Base-by-base conservation (phyloP, 139 green algal species). In the Astrephomene gubernaculifera region DNA sequence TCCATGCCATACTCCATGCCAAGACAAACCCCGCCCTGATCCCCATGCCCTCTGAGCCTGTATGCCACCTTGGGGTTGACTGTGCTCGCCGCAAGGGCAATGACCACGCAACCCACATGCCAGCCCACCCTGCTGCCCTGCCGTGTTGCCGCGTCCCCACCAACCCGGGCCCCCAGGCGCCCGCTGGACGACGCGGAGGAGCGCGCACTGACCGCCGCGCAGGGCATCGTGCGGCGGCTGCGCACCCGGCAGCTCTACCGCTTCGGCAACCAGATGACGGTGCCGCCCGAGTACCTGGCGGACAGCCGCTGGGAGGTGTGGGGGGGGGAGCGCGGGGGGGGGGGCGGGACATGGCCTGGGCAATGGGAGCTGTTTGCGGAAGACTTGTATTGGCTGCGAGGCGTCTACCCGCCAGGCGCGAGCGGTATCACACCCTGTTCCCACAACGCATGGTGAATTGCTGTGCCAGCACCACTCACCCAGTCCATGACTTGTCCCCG, bases 201-300 rank as follows among this genome's bases (percentile, higher is more conserved):
- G 39, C 1, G 8, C 17, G 76, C 76, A 2, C 76, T 83, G 39
- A 14, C 14, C 10, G 35, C 7, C 12, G 79, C 79, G 35, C 44
- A 86, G 79, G 33, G 31, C 38, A 69, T 86, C 2, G 45, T 86
- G 7, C 6, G 27, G 9, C 45, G 29, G 7, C 45, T 87, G 65
- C 69, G 69, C 43, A 64, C 29, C 22, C 52, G 81, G 29, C 9
- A 60, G 53, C 10, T 87, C 29, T 87, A 87, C 81, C 54, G 65
- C 81, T 87, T 87, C 69, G 54, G 52, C 38, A 87, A 87, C 69
- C 65, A 87, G 81, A 63, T 86, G 68, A 79, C 74, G 39, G 78
- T 84, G 43, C 78, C 78, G 78, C 61, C 63, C 9, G 78, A 84
- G n/a, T 64, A 38, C 43, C 64, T 84, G 31, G 31, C 31, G 43